Percentiles rank a stretch among this genome's conserved stretches.
These are phyloP conservation scores for Rhodotorula sp. DNA, from an alignment of 1,284 basidiomycete species.

Conservation along the genomic window DNA sequence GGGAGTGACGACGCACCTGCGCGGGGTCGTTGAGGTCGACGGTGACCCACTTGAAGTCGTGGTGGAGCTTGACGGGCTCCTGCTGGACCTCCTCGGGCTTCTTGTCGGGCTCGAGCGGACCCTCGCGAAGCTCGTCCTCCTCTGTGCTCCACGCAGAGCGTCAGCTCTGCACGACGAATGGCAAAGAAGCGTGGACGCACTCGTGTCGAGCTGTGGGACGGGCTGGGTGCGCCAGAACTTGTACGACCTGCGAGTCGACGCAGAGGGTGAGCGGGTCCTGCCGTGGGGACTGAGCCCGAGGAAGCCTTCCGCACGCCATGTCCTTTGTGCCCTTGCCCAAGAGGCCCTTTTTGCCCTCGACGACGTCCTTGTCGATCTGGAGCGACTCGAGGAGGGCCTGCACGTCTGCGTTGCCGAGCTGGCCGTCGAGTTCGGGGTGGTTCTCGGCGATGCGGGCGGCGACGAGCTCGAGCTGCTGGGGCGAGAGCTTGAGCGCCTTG, in stretches of 20 bases:
- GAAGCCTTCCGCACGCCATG: slow-evolving; percentile 21
- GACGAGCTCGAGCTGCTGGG: slow-evolving; percentile 33
- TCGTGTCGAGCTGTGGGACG: slow-evolving; percentile 76
- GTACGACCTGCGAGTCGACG: slow-evolving; percentile 49
- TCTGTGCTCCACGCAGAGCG: slow-evolving; percentile 49
- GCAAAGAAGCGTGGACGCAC: slow-evolving; percentile 13
- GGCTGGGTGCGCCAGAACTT: slow-evolving; percentile 99
- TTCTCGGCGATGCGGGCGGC: slow-evolving; percentile 20
- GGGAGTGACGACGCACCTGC: slow-evolving; percentile 53
- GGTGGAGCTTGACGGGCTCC: slow-evolving; percentile 82
- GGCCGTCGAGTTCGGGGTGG: slow-evolving; percentile 22
- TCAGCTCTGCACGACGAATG: background rate
- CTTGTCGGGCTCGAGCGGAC: slow-evolving; percentile 82
- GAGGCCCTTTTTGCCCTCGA: slow-evolving; percentile 35
- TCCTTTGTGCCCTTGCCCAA: slow-evolving; percentile 41
- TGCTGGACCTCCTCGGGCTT: slow-evolving; percentile 77
- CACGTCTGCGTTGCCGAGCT: slow-evolving; percentile 20
- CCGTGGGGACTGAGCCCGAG: too few species aligned
- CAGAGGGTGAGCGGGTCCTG: background rate
- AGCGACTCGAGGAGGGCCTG: slow-evolving; percentile 26
- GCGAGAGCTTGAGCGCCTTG: slow-evolving; percentile 24
- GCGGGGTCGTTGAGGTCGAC: slow-evolving; percentile 76
- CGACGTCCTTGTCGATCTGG: slow-evolving; percentile 33
- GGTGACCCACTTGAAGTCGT: slow-evolving; percentile 89
- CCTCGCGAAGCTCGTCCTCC: slow-evolving; percentile 64